These are phyloP conservation scores for Diaporthe vaccinii DNA, from an alignment of 2,329 filamentous ascomycete species.

Conservation along the genomic window DNA sequence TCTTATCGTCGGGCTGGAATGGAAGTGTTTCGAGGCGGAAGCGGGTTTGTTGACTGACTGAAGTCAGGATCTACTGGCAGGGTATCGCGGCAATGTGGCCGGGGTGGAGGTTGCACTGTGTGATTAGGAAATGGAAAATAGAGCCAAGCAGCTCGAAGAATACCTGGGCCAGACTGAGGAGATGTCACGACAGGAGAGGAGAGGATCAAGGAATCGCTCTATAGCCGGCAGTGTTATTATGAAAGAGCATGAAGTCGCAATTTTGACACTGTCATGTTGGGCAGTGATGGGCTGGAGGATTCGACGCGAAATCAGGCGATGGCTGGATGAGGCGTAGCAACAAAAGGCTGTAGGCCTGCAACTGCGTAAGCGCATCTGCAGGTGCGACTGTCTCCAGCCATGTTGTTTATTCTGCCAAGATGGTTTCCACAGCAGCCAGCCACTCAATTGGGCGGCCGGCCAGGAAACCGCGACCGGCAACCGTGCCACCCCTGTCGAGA, in stretches of 20 bases:
- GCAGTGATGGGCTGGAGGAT: constrained; percentile 28
- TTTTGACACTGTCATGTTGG: constrained; percentile 17
- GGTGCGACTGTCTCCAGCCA: constrained; percentile 35
- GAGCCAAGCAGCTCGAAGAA: constrained; percentile 10
- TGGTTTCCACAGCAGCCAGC: constrained; percentile 34
- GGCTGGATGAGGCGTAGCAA: constrained; percentile 22
- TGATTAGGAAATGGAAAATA: constrained; percentile 29
- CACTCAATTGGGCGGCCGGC: constrained; percentile 24
- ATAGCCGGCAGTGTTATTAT: constrained; percentile 16
- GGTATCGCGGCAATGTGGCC: constrained; percentile 26
- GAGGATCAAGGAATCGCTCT: constrained; percentile 14
- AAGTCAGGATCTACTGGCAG: constrained; percentile 23
- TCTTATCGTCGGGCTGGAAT: constrained; percentile 38
- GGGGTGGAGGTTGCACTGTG: constrained; percentile 5
- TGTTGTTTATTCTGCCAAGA: constrained; percentile 38
- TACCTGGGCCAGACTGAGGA: background rate
- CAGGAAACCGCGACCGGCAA: constrained; percentile 26
- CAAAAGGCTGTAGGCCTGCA: constrained; percentile 3
- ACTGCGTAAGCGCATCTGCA: constrained; percentile 28
- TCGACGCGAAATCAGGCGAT: constrained; percentile 18
- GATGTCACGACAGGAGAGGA: background rate
- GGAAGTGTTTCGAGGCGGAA: constrained; percentile 26
- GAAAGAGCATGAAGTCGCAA: constrained; percentile 33
- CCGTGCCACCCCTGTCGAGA: constrained; percentile 31
- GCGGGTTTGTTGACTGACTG: constrained; percentile 34